Evolutionary conservation across 108 stramenopile species (phyloP).

Genomic region (Skeletonema grethae): DNA sequence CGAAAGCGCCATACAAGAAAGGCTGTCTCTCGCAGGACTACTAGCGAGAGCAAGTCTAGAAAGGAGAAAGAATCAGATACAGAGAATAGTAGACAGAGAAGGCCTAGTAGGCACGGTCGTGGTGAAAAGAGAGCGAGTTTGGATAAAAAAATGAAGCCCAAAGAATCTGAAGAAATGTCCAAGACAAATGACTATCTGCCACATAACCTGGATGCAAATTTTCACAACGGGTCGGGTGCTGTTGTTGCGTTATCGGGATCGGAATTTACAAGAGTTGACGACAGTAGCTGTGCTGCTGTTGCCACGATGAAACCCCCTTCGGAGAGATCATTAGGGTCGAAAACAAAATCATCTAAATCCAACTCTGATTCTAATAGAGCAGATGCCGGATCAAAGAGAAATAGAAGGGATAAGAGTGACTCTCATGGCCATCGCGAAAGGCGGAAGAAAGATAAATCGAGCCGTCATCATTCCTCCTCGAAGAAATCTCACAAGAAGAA

Average conservation of each 20-base stretch:
- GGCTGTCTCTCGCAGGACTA: neutral
- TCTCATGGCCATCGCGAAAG: neutral
- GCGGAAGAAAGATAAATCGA: neutral
- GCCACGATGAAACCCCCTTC: neutral
- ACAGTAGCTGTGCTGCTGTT: neutral
- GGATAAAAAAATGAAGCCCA: neutral
- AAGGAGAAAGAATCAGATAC: neutral
- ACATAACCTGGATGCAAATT: neutral
- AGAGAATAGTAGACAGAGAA: neutral
- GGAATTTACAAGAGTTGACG: neutral
- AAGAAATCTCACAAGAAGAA: slow-evolving; percentile 2
- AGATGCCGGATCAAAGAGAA: neutral
- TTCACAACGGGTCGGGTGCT: neutral
- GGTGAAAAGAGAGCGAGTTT: neutral
- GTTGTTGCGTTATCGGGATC: neutral
- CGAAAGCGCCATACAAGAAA: neutral
- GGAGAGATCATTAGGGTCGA: slow-evolving; percentile 1
- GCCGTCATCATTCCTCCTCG: neutral
- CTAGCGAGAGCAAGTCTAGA: neutral
- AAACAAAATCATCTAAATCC: neutral
- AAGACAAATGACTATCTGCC: neutral
- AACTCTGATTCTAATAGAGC: neutral
- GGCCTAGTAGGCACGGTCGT: neutral
- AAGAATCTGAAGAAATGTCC: neutral
- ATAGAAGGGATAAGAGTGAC: neutral